Evolutionary conservation across 129 eudicot species (phyloP).

Genomic region (Heracleum sosnowskyi): DNA sequence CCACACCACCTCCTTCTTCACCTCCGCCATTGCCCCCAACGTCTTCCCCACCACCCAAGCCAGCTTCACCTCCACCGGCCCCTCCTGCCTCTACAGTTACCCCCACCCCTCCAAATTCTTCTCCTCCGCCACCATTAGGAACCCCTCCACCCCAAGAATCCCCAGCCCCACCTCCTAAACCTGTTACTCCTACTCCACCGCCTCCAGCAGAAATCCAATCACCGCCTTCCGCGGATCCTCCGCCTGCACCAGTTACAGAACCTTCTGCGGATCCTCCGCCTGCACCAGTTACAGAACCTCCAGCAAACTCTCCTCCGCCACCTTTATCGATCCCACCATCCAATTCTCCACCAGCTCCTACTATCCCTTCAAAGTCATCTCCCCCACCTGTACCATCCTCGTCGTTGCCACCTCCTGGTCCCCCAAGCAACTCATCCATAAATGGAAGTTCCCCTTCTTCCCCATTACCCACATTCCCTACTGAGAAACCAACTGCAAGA

Average conservation of each 20-base stretch:
- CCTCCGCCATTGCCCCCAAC: conserved; percentile 36
- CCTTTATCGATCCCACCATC: conserved; percentile 21
- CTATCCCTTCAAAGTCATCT: conserved; percentile 22
- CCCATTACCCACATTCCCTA: conserved; percentile 35
- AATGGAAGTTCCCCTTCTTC: conserved; percentile 22
- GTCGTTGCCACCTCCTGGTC: conserved; percentile 18
- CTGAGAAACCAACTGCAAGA: conserved; percentile 61
- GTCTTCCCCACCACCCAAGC: conserved; percentile 30
- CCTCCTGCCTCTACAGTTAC: conserved; percentile 36
- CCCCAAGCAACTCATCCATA: conserved; percentile 26
- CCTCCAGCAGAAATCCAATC: conserved; percentile 22
- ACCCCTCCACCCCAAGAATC: conserved; percentile 33
- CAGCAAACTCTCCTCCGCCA: conserved; percentile 32
- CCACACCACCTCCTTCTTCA: conserved; percentile 25
- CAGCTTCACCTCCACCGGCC: conserved; percentile 37
- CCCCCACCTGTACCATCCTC: conserved; percentile 34
- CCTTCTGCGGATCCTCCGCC: conserved; percentile 46
- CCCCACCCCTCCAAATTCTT: conserved; percentile 29
- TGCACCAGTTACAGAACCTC: conserved; percentile 34
- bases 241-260: conserved; percentile 32
- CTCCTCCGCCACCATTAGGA: conserved; percentile 42
- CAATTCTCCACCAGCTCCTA: conserved; percentile 26
- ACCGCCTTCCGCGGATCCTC: conserved; percentile 41
- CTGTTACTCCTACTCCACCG: conserved; percentile 26
- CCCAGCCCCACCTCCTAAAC: conserved; percentile 33